Conservation (phyloP, 2,329 filamentous ascomycete genomes). For the Metarhizium robertsii region DNA sequence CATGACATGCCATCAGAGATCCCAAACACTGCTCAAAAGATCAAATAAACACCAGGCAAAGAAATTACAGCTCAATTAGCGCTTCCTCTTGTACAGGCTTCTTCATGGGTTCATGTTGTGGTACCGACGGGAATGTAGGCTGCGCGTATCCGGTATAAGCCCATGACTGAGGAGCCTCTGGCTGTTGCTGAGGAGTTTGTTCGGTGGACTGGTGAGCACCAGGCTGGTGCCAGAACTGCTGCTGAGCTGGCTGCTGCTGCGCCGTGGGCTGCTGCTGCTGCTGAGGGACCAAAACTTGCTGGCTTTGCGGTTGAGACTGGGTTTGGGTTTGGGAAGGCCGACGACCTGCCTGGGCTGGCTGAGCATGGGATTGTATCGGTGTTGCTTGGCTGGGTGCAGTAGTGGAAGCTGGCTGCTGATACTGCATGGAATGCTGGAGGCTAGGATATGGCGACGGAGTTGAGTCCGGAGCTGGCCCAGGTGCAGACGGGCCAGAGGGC, state of each 20-base stretch:
- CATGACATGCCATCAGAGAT: neutral
- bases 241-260: constrained; percentile 23
- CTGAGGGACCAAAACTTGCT: constrained; percentile 5
- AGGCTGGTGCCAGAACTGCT: constrained; percentile 27
- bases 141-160: constrained; percentile 44
- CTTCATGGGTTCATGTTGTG: constrained; percentile 31
- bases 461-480: constrained; percentile 30
- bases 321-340: constrained; percentile 8
- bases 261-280: constrained; percentile 19
- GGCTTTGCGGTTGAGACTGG: constrained; percentile 17
- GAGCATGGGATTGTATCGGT: constrained; percentile 18
- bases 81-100: constrained; percentile 60
- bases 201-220: constrained; percentile 21
- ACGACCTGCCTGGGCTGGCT: constrained; percentile 12
- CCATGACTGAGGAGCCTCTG: constrained; percentile 30
- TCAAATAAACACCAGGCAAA: neutral
- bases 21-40: neutral
- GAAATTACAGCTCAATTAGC: constrained; percentile 61
- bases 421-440: constrained; percentile 37
- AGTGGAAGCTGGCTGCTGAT: constrained; percentile 33
- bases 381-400: constrained; percentile 24
- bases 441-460: constrained; percentile 43
- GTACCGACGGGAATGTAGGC: constrained; percentile 55
- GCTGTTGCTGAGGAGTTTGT: constrained; percentile 15
- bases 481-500: constrained; percentile 27